A percentile compares a stretch with the other conserved stretches of the same genome.
Evolutionary conservation across 805 yeast species (phyloP).

Genomic region (Grigorovia humatica): DNA sequence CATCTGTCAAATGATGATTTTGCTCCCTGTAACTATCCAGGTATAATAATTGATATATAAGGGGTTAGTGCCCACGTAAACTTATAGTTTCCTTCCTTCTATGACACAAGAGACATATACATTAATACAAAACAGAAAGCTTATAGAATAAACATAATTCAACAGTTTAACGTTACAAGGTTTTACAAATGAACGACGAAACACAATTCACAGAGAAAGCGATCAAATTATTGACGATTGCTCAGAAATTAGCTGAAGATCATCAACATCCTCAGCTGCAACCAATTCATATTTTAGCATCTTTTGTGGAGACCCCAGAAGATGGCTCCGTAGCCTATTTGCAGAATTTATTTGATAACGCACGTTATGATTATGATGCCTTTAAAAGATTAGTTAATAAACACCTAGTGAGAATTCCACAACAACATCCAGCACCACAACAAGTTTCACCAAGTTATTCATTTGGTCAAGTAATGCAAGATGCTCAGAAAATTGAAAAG

Average conservation of each 20-base stretch:
- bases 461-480: constrained; percentile 63
- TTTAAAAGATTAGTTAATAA: constrained; percentile 75
- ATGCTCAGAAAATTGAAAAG: constrained; percentile 66
- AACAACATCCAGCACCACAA: constrained; percentile 82
- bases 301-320: constrained; percentile 58
- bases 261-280: constrained; percentile 72
- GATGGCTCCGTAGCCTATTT: constrained; percentile 55
- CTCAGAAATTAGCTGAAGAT: constrained; percentile 74
- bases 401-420: constrained; percentile 72
- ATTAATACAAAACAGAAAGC: neutral
- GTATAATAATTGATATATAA: neutral
- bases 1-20: neutral
- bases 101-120: too few relatives aligned
- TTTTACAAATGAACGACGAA: constrained; percentile 30
- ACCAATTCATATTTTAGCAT: constrained; percentile 88
- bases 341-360: constrained; percentile 74
- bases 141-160: neutral
- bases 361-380: constrained; percentile 75
- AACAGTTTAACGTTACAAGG: neutral
- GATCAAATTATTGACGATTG: constrained; percentile 64
- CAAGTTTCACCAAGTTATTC: constrained; percentile 67
- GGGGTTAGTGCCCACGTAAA: neutral
- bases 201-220: constrained; percentile 92
- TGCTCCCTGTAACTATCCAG: neutral
- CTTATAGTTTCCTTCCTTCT: neutral